Conservation (phyloP, 257 asterid species). For the Nicotiana obtusifolia region DNA sequence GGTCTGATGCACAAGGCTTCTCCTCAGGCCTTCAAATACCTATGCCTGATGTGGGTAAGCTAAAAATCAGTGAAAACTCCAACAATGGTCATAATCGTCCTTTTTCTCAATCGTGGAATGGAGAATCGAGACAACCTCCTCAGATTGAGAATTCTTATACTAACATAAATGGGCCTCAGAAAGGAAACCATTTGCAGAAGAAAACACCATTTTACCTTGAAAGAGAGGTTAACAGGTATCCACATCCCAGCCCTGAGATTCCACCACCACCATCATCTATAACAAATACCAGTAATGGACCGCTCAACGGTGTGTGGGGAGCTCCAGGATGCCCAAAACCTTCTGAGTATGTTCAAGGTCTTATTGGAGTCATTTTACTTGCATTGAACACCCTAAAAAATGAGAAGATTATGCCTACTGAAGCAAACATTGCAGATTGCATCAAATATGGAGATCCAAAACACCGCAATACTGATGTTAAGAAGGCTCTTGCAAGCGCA, state of each 20-base stretch:
- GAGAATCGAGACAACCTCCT: constrained; percentile 56
- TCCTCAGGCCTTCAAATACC: constrained; percentile 22
- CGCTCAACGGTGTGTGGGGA: constrained; percentile 54
- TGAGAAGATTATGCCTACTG: constrained; percentile 83
- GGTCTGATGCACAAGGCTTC: constrained; percentile 28
- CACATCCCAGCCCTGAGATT: constrained; percentile 41
- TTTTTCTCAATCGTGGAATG: constrained; percentile 23
- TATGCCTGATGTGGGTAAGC: constrained; percentile 32
- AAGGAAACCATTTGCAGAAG: constrained; percentile 43
- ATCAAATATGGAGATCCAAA: constrained; percentile 57
- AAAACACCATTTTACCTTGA: constrained; percentile 32
- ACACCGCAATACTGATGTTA: constrained; percentile 72
- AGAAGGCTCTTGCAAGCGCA: constrained; percentile 77
- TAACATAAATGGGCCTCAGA: constrained; percentile 34
- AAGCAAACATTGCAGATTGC: constrained; percentile 74
- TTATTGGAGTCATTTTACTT: constrained; percentile 68
- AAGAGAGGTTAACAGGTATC: constrained; percentile 31
- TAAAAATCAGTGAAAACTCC: constrained; percentile 27
- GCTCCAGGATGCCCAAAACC: constrained; percentile 67
- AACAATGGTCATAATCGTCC: constrained; percentile 27
- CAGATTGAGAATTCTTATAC: constrained; percentile 24
- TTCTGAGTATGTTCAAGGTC: constrained; percentile 65
- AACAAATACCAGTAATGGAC: constrained; percentile 22
- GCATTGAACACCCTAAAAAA: constrained; percentile 74
- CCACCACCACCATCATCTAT: constrained; percentile 32